Evolutionary conservation across 306 rosid species (phyloP).

Genomic region (Vigna reflexopilosa): DNA sequence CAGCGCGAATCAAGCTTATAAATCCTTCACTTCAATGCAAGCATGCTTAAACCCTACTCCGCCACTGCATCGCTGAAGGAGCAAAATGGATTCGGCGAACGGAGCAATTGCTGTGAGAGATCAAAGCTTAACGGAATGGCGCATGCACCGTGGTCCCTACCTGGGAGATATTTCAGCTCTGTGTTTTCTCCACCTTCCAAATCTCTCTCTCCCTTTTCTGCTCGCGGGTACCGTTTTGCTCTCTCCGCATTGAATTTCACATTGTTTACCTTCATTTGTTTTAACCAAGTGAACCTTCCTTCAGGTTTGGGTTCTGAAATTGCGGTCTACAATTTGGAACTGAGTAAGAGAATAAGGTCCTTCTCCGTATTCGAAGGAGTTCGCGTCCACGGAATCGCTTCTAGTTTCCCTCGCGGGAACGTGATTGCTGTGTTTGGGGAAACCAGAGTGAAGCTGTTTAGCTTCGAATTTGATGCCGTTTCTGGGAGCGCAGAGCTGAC

Average conservation of each 20-base stretch:
- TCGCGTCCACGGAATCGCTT: constrained; percentile 89
- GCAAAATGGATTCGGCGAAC: constrained; percentile 20
- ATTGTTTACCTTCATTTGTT: background rate
- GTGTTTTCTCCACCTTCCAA: constrained; percentile 72
- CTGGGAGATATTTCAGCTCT: constrained; percentile 95
- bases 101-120: constrained; percentile 42
- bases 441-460: constrained; percentile 70
- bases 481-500: constrained; percentile 43
- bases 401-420: constrained; percentile 21
- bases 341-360: constrained; percentile 50
- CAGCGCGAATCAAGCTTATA: background rate
- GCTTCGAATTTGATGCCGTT: constrained; percentile 49
- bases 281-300: constrained; percentile 23
- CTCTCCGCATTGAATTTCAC: constrained; percentile 1
- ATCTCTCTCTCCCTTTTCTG: constrained; percentile 68
- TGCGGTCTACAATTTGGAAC: constrained; percentile 64
- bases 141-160: constrained; percentile 67
- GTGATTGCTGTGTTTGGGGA: constrained; percentile 78
- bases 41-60: constrained; percentile 46
- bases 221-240: constrained; percentile 59
- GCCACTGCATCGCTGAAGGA: background rate
- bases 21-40: background rate
- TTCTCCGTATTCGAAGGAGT: constrained; percentile 81
- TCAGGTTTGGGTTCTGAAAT: constrained; percentile 88
- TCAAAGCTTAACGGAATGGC: constrained; percentile 54